Evolutionary conservation across 148 eudicot genomes (phyloP).

Genomic region (Chenopodium album): DNA sequence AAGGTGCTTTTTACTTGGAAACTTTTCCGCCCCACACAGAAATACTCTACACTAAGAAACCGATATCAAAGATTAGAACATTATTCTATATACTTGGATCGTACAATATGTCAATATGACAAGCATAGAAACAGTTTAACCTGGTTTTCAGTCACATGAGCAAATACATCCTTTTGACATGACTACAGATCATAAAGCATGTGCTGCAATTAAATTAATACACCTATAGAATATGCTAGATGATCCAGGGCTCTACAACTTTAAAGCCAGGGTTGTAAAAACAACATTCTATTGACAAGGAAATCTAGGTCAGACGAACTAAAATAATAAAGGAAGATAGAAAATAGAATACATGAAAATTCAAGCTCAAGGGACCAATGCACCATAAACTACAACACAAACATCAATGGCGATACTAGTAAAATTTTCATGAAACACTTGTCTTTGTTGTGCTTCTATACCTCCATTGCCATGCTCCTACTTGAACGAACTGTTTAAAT

Average conservation of each 20-base stretch:
- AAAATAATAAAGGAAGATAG: too few species aligned
- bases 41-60: neutral
- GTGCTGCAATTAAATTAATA: neutral
- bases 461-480: neutral
- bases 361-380: neutral
- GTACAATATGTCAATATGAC: neutral
- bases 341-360: neutral
- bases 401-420: neutral
- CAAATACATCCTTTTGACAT: neutral
- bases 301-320: slow-evolving; percentile 14
- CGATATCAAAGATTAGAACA: neutral
- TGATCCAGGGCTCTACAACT: neutral
- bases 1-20: too few species aligned
- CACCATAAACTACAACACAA: neutral
- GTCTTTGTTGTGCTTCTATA: slow-evolving; percentile 19
- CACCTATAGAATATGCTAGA: neutral
- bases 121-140: neutral
- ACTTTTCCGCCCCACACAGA: neutral
- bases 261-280: neutral
- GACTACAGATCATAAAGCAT: neutral
- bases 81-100: neutral
- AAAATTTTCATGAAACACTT: neutral
- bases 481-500: neutral
- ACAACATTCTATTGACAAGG: neutral
- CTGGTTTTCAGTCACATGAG: neutral